Percentiles rank a stretch among this genome's conserved stretches.
These are phyloP conservation scores for Ogataea thermomethanolica DNA, from an alignment of 805 yeast species.

Conservation along the genomic window DNA sequence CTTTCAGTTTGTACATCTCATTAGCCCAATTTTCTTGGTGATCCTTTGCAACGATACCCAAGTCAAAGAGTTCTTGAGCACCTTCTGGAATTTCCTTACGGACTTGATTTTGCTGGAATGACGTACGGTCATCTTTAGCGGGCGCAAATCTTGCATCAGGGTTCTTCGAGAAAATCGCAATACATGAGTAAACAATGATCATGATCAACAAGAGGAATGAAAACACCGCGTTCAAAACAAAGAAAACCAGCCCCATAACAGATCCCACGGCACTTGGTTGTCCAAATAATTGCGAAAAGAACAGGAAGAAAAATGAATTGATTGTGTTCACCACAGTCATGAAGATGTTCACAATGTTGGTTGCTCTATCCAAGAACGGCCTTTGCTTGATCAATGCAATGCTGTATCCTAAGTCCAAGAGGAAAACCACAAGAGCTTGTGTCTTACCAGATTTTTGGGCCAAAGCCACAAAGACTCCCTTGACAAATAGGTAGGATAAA, in stretches of 20 bases:
- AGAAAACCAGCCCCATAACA: constrained; percentile 89
- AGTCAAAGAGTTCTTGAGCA: constrained; percentile 57
- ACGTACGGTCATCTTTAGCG: constrained; percentile 87
- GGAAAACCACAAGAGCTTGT: constrained; percentile 72
- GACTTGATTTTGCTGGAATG: constrained; percentile 56
- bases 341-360: constrained; percentile 71
- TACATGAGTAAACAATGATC: constrained; percentile 62
- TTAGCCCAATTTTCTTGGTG: constrained; percentile 73
- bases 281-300: constrained; percentile 79
- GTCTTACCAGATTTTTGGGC: constrained; percentile 80
- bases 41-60: constrained; percentile 80
- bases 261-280: constrained; percentile 78
- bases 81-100: constrained; percentile 28
- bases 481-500: constrained; percentile 57
- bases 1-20: constrained; percentile 52
- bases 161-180: constrained; percentile 69
- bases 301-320: constrained; percentile 80
- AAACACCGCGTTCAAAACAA: constrained; percentile 85
- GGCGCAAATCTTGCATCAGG: constrained; percentile 89
- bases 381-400: constrained; percentile 55
- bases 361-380: constrained; percentile 81
- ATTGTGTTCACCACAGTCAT: constrained; percentile 69
- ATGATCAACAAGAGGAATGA: constrained; percentile 68
- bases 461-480: constrained; percentile 70
- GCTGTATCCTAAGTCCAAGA: constrained; percentile 70